These are phyloP conservation scores for Leccinellum rugosiceps DNA, from an alignment of 768 basidiomycete species.

Conservation along the genomic window DNA sequence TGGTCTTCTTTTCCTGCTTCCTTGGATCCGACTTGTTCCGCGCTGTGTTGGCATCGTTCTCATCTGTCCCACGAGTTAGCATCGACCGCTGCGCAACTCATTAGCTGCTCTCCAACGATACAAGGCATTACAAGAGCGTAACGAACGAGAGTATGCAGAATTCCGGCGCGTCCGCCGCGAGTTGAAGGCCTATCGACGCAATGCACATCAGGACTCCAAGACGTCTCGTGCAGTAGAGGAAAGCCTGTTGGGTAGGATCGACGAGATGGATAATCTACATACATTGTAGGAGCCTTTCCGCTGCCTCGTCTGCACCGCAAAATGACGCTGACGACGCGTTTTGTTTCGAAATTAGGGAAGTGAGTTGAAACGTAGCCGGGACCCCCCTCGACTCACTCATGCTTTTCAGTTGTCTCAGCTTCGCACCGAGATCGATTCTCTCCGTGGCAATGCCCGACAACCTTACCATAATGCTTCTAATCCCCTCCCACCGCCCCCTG, in stretches of 20 bases:
- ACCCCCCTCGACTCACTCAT: constrained; percentile 17
- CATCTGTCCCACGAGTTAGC: constrained; percentile 26
- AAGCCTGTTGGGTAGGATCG: constrained; percentile 31
- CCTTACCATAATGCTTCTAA: constrained; percentile 37
- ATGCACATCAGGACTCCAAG: constrained; percentile 32
- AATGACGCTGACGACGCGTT: constrained; percentile 9
- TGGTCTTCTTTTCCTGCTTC: constrained; percentile 1
- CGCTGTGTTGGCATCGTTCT: constrained; percentile 13
- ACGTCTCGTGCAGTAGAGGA: constrained; percentile 36
- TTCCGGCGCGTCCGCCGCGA: constrained; percentile 33
- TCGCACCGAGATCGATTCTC: constrained; percentile 37
- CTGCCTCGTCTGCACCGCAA: constrained; percentile 2
- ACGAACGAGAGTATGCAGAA: constrained; percentile 29
- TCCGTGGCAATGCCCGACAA: constrained; percentile 30
- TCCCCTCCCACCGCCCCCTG: constrained; percentile 56
- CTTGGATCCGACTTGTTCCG: constrained; percentile 24
- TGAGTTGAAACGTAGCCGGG: constrained; percentile 19
- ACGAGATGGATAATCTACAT: constrained; percentile 31
- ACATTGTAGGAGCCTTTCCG: constrained; percentile 21
- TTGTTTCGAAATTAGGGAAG: constrained; percentile 22
- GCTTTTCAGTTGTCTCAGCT: constrained; percentile 30
- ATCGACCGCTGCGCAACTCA: constrained; percentile 29
- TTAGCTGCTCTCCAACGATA: constrained; percentile 38
- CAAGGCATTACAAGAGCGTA: constrained; percentile 36
- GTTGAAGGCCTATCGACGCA: constrained; percentile 28